Percentiles rank a stretch among this genome's conserved stretches.
Conservation (phyloP, 345 rosid species). For the Carallia pectinifolia region DNA sequence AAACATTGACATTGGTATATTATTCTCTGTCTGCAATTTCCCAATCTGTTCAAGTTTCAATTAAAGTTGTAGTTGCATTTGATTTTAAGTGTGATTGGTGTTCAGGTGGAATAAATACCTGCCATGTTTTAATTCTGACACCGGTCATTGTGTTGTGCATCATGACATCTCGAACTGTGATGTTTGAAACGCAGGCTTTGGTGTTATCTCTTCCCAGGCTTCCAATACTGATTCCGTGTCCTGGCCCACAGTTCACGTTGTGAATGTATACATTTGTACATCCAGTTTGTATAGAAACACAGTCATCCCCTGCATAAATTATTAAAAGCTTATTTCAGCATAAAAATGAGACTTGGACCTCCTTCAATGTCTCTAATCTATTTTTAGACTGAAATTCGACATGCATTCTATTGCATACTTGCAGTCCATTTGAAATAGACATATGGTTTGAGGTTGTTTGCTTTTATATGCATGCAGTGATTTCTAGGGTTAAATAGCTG, state of each 20-base stretch:
- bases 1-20: not conserved
- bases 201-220: conserved; percentile 77
- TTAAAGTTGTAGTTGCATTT: conserved; percentile 12
- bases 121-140: conserved; percentile 97
- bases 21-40: not conserved
- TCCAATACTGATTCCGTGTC: conserved; percentile 97
- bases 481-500: conserved; percentile 1
- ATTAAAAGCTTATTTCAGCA: conserved; percentile 18
- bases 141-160: conserved; percentile 89
- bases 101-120: conserved; percentile 47
- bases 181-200: conserved; percentile 90
- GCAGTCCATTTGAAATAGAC: not conserved
- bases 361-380: not conserved
- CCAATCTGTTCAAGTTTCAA: not conserved
- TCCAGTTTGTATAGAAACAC: conserved; percentile 89
- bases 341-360: not conserved
- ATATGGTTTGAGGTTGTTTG: not conserved
- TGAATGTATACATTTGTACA: conserved; percentile 81
- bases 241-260: conserved; percentile 91
- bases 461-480: not conserved
- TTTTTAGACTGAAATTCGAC: not conserved
- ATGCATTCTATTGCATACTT: not conserved
- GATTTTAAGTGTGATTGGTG: not conserved
- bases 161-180: conserved; percentile 71
- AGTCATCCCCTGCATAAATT: conserved; percentile 79